Conservation (phyloP, 1,284 basidiomycete species). For the Microbotryum lychnidis-dioicae region DNA sequence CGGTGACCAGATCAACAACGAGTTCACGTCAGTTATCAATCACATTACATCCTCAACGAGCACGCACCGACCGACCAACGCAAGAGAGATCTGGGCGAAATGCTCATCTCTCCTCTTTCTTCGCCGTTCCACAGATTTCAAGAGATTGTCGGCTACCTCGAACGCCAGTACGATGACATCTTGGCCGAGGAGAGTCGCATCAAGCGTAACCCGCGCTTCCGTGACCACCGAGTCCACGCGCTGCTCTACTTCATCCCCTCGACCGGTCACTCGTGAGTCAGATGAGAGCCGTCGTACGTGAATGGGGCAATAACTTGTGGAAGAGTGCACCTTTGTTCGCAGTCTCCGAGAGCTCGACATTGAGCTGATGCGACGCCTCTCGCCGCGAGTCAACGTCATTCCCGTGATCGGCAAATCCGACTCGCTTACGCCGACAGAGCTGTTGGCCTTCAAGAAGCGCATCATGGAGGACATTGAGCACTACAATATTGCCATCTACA, state of each 20-base stretch:
- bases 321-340: constrained; percentile 1
- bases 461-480: constrained; percentile 99
- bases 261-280: constrained; percentile 63
- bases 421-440: constrained; percentile 81
- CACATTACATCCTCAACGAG: not conserved
- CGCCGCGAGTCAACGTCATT: constrained; percentile 96
- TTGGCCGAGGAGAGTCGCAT: constrained; percentile 97
- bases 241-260: constrained; percentile 98
- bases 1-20: constrained; percentile 98
- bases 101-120: not conserved
- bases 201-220: constrained; percentile 98
- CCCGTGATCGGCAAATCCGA: constrained; percentile 98
- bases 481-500: constrained; percentile 97
- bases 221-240: constrained; percentile 89
- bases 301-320: not conserved
- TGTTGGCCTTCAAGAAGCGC: constrained; percentile 92
- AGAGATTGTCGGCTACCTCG: constrained; percentile 93
- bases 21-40: constrained; percentile 68
- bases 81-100: not conserved
- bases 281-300: no score
- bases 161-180: constrained; percentile 99
- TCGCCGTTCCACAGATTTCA: constrained; percentile 57
- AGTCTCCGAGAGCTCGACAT: constrained; percentile 98
- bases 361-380: constrained; percentile 92
- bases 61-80: not conserved